These are phyloP conservation scores for Aspergillus quadricinctus DNA, from an alignment of 2,329 filamentous ascomycete genomes.

Conservation along the genomic window DNA sequence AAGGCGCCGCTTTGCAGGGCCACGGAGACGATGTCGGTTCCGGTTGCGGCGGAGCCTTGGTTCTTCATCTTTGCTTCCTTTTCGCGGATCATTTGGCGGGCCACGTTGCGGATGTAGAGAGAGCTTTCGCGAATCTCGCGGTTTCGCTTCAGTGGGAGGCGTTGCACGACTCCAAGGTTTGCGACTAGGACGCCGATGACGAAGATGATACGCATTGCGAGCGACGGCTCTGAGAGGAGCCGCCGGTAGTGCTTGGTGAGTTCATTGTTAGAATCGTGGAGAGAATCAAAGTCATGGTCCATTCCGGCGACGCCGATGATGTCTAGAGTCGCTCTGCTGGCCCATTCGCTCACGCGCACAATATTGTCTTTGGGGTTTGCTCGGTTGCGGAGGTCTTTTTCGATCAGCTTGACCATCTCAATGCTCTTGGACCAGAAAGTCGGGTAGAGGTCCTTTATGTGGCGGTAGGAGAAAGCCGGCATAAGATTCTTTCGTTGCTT, in stretches of 20 bases:
- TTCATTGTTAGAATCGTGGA: slow-evolving; percentile 56
- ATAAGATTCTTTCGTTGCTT: slow-evolving; percentile 69
- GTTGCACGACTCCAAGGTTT: slow-evolving; percentile 51
- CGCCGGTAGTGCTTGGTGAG: slow-evolving; percentile 45
- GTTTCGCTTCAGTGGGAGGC: slow-evolving; percentile 68
- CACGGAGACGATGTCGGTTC: slow-evolving; percentile 73
- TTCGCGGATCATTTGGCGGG: slow-evolving; percentile 62
- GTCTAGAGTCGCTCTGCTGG: slow-evolving; percentile 65
- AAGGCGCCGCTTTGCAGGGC: slow-evolving; percentile 73
- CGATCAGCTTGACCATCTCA: slow-evolving; percentile 63
- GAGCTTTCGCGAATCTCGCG: slow-evolving; percentile 56
- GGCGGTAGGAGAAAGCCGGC: slow-evolving; percentile 80
- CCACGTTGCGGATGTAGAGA: slow-evolving; percentile 59
- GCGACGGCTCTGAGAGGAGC: slow-evolving; percentile 18
- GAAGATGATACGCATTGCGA: slow-evolving; percentile 45
- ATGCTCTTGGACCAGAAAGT: slow-evolving; percentile 75
- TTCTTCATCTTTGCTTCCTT: slow-evolving; percentile 58
- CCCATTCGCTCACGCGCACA: slow-evolving; percentile 60
- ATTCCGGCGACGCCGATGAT: slow-evolving; percentile 71
- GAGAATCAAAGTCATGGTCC: slow-evolving; percentile 65
- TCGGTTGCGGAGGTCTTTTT: slow-evolving; percentile 38
- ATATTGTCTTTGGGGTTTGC: slow-evolving; percentile 34
- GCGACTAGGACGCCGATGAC: slow-evolving; percentile 57
- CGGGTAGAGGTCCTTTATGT: slow-evolving; percentile 79
- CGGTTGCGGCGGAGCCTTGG: slow-evolving; percentile 23